Evolutionary conservation across 148 eudicot species (phyloP).

Genomic region (Spergularia bocconei): DNA sequence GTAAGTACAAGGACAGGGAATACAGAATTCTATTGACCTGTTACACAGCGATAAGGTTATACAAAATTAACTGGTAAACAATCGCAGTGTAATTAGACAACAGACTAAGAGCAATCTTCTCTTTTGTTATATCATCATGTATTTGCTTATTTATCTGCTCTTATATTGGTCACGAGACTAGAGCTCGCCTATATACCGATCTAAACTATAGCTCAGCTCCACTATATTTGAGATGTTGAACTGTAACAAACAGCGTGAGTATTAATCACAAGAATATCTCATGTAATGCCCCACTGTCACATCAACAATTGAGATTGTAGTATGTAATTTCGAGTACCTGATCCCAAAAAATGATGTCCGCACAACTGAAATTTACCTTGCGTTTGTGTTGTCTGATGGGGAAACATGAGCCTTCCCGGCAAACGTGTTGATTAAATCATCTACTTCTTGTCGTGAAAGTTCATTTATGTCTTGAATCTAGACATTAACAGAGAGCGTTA

Average conservation of each 20-base stretch:
- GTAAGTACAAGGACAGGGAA: neutral
- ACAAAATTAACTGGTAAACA: no score
- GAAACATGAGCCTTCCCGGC: conserved; percentile 50
- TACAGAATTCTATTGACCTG: neutral
- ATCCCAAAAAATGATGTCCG: neutral
- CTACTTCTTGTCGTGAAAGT: conserved; percentile 94
- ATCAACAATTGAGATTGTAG: no score
- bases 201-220: neutral
- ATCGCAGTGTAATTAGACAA: neutral
- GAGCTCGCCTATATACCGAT: neutral
- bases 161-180: neutral
- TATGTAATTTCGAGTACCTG: neutral
- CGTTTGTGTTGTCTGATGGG: conserved; percentile 75
- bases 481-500: conserved; percentile 18
- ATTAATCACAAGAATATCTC: neutral
- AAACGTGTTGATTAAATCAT: conserved; percentile 66
- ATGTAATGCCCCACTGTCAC: neutral
- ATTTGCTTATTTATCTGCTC: neutral
- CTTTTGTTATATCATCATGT: neutral
- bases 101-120: neutral
- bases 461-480: conserved; percentile 96
- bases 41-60: no score
- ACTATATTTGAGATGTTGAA: neutral
- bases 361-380: conserved; percentile 48
- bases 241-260: neutral